phyloP scores from a whole-genome alignment of 352 stramenopile species.

The Phytophthora sansomeana region DNA sequence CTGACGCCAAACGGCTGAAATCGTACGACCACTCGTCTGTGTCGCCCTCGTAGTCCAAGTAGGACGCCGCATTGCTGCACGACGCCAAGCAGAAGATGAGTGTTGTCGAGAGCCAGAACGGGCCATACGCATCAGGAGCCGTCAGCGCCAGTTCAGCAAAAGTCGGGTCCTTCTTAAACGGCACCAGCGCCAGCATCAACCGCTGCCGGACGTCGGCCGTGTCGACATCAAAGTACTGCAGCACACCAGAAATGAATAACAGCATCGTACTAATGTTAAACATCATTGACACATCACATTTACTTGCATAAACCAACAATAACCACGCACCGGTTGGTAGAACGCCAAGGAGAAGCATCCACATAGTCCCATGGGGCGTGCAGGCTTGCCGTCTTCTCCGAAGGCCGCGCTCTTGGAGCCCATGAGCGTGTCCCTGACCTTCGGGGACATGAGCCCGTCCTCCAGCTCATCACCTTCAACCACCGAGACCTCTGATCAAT shows the following conservation, averaged over 20 bases:
- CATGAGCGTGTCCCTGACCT: constrained; percentile 73
- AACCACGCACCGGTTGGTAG: constrained; percentile 77
- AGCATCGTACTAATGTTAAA: background rate
- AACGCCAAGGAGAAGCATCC: constrained; percentile 85
- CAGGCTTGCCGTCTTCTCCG: constrained; percentile 48
- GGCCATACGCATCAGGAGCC: constrained; percentile 81
- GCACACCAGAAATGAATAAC: constrained; percentile 3
- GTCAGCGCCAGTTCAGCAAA: constrained; percentile 77
- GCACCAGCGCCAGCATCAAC: constrained; percentile 72
- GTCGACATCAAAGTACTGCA: constrained; percentile 89
- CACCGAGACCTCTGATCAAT: constrained; percentile 73
- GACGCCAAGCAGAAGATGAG: constrained; percentile 89
- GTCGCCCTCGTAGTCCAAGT: constrained; percentile 75
- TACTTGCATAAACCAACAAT: background rate
- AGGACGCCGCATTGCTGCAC: constrained; percentile 87
- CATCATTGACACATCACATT: background rate
- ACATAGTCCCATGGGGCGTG: constrained; percentile 59
- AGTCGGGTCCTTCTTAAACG: constrained; percentile 86
- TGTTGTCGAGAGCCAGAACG: constrained; percentile 86
- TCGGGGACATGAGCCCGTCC: constrained; percentile 77
- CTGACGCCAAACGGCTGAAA: constrained; percentile 80
- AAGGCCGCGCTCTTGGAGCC: constrained; percentile 50
- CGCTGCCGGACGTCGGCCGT: constrained; percentile 83
- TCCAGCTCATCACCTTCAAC: constrained; percentile 77
- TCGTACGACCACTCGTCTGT: constrained; percentile 80